Conservation (phyloP, 2,329 filamentous ascomycete genomes). For the Simplicillium aogashimaense region DNA sequence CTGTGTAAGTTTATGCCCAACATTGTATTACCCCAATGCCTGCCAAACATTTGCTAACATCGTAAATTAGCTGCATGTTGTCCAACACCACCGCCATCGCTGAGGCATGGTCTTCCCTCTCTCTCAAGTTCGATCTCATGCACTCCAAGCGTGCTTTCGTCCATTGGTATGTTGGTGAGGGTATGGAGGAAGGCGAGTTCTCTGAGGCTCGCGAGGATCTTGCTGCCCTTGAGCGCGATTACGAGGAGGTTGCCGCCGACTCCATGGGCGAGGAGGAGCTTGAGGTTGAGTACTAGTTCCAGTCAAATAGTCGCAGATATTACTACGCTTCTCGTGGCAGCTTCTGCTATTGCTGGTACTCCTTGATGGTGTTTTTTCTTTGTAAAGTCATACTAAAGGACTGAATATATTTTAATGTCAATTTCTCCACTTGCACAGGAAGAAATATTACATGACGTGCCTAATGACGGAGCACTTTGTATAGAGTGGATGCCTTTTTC, state of each 20-base stretch:
- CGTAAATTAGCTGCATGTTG: slow-evolving; percentile 71
- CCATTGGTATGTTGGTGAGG: slow-evolving; percentile 99
- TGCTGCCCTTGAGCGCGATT: slow-evolving; percentile 94
- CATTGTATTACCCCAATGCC: not conserved
- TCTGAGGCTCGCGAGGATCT: slow-evolving; percentile 97
- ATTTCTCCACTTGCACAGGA: slow-evolving; percentile 1
- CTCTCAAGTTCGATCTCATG: slow-evolving; percentile 99
- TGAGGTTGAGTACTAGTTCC: slow-evolving; percentile 80
- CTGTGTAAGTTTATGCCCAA: slow-evolving; percentile 60
- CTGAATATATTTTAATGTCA: slow-evolving; percentile 8
- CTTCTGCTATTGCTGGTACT: slow-evolving; percentile 18
- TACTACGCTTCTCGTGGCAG: slow-evolving; percentile 5
- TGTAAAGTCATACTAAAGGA: slow-evolving; percentile 20
- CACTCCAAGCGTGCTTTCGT: slow-evolving; percentile 99
- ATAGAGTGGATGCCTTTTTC: no score
- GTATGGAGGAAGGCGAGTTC: slow-evolving; percentile 99
- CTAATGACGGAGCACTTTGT: no score
- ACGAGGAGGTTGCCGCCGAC: slow-evolving; percentile 96
- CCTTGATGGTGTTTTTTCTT: slow-evolving; percentile 26
- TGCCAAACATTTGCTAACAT: slow-evolving; percentile 8
- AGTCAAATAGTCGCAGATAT: no score
- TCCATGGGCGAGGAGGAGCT: slow-evolving; percentile 79
- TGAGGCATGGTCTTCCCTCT: slow-evolving; percentile 94
- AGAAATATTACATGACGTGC: no score
- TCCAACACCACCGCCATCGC: slow-evolving; percentile 98